phyloP scores from a whole-genome alignment of 1,284 basidiomycete genomes.

The Lentinus polychrous region DNA sequence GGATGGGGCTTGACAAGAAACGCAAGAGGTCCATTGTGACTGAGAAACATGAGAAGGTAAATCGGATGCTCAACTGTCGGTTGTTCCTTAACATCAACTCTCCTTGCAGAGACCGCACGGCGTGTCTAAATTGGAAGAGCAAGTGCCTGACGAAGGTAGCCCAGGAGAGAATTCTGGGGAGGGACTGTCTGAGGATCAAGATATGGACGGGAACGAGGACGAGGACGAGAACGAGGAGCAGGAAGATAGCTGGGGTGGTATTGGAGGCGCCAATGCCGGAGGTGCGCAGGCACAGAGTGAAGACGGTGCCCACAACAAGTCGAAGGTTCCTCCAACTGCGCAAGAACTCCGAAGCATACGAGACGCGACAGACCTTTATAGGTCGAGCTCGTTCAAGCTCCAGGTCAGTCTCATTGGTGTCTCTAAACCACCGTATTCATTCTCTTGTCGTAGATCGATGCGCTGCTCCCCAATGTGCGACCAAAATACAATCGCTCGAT shows the following conservation, averaged over 20 bases:
- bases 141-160: not conserved
- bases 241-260: slow-evolving; percentile 9
- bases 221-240: slow-evolving; percentile 9
- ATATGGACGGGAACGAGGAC: slow-evolving; percentile 20
- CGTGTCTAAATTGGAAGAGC: too few relatives aligned
- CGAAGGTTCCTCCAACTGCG: slow-evolving; percentile 42
- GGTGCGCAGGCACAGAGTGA: slow-evolving; percentile 4
- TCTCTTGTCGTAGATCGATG: slow-evolving; percentile 58
- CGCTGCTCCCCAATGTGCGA: slow-evolving; percentile 70
- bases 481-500: slow-evolving; percentile 54
- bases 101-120: too few relatives aligned
- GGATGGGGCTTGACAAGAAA: slow-evolving; percentile 14
- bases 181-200: slow-evolving; percentile 17
- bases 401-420: slow-evolving; percentile 43
- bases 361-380: slow-evolving; percentile 73
- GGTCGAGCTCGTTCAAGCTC: slow-evolving; percentile 81
- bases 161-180: slow-evolving; percentile 17
- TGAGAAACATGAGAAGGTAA: slow-evolving; percentile 1
- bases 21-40: not conserved
- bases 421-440: not conserved
- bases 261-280: not conserved
- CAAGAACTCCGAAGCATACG: slow-evolving; percentile 74
- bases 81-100: too few relatives aligned
- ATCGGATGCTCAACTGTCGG: too few relatives aligned
- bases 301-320: slow-evolving; percentile 27